phyloP scores from a whole-genome alignment of 306 rosid species.

The Prunus dulcis region DNA sequence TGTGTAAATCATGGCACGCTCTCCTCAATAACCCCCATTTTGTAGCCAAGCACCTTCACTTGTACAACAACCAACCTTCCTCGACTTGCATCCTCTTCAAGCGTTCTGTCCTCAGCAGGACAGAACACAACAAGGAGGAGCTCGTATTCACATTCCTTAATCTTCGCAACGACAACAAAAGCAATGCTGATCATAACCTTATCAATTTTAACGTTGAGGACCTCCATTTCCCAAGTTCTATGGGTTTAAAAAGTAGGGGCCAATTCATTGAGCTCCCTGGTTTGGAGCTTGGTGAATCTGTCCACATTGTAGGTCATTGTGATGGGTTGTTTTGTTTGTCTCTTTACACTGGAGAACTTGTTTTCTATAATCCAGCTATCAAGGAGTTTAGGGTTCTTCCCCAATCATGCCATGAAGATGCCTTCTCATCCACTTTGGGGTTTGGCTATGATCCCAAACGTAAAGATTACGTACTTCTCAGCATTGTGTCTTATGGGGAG shows the following conservation, averaged over 20 bases:
- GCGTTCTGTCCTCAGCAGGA: background rate
- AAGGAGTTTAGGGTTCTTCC: background rate
- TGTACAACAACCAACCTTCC: background rate
- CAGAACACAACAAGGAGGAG: background rate
- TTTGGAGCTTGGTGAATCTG: background rate
- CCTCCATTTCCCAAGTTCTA: background rate
- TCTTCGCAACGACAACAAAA: background rate
- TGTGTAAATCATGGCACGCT: background rate
- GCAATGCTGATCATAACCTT: background rate
- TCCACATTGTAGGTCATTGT: conserved; percentile 4
- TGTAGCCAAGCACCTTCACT: conserved; percentile 5
- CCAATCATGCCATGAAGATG: background rate
- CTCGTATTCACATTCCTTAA: background rate
- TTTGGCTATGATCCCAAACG: conserved; percentile 4
- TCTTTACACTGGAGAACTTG: background rate
- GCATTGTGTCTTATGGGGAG: background rate
- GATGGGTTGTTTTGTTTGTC: conserved; percentile 14
- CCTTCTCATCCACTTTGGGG: background rate
- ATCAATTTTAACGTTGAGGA: background rate
- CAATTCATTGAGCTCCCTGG: conserved; percentile 1
- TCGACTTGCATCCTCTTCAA: background rate
- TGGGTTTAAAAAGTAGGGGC: background rate
- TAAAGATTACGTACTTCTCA: background rate
- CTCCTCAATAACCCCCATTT: conserved; percentile 5
- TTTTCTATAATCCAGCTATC: conserved; percentile 10